A percentile compares a stretch with the other conserved stretches of the same genome.
Evolutionary conservation across 345 rosid species (phyloP).

Genomic region (Triadica sebifera): DNA sequence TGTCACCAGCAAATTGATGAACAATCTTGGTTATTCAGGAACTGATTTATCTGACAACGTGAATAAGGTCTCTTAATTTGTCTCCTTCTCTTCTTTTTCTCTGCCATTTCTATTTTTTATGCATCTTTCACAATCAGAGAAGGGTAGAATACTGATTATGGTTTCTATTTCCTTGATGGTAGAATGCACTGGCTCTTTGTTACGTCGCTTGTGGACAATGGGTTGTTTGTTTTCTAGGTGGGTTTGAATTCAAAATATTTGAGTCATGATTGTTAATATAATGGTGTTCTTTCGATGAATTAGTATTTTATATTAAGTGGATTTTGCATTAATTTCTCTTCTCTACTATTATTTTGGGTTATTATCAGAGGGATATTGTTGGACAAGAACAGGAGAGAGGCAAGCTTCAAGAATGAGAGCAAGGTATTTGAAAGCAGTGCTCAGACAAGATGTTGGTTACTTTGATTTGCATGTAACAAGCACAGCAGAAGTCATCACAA

Average conservation of each 20-base stretch:
- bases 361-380: conserved; percentile 75
- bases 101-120: neutral
- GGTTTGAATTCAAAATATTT: neutral
- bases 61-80: conserved; percentile 41
- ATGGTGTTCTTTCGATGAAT: neutral
- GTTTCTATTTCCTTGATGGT: conserved; percentile 22
- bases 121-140: too few relatives aligned
- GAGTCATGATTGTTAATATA: neutral
- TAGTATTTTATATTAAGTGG: neutral
- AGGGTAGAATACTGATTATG: neutral
- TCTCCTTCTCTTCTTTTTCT: neutral
- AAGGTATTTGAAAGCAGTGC: conserved; percentile 66
- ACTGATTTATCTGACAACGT: conserved; percentile 42
- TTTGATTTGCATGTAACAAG: conserved; percentile 79
- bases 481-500: conserved; percentile 73
- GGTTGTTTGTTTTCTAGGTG: conserved; percentile 77
- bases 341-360: neutral
- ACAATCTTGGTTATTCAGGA: conserved; percentile 39
- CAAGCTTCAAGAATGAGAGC: conserved; percentile 81
- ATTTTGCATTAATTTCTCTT: neutral
- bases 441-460: conserved; percentile 83
- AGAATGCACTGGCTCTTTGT: conserved; percentile 64
- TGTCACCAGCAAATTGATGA: conserved; percentile 65
- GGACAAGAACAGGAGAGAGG: conserved; percentile 92
- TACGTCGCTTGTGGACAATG: conserved; percentile 73